phyloP scores from a whole-genome alignment of 345 rosid species.

The Schrenkiella parvula region DNA sequence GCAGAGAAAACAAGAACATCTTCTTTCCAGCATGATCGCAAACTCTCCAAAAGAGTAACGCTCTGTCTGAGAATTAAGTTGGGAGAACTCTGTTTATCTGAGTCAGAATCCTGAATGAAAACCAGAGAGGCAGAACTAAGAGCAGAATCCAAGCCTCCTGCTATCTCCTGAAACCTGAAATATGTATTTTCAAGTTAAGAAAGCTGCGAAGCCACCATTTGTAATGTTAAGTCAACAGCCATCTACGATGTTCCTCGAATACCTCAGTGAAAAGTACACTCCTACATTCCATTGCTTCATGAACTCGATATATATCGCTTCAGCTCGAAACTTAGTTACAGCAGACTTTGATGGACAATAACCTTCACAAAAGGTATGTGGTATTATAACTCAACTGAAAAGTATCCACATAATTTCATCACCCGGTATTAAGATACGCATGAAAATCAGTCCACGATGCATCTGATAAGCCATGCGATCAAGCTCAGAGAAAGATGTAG shows the following conservation, averaged over 20 bases:
- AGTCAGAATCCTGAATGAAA: constrained; percentile 49
- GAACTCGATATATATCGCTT: constrained; percentile 71
- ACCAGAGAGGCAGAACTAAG: constrained; percentile 58
- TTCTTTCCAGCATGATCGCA: constrained; percentile 91
- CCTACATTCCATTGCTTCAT: constrained; percentile 97
- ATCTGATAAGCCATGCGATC: constrained; percentile 17
- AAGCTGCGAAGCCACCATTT: background rate
- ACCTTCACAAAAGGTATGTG: constrained; percentile 66
- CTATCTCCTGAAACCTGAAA: constrained; percentile 96
- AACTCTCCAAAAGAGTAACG: constrained; percentile 67
- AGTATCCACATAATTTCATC: background rate
- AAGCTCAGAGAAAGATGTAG: constrained; percentile 5
- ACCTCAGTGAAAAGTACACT: constrained; percentile 95
- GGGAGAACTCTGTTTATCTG: constrained; percentile 38
- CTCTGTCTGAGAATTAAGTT: constrained; percentile 73
- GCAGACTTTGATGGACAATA: constrained; percentile 96
- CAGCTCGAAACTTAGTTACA: constrained; percentile 76
- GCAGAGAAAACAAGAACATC: constrained; percentile 85
- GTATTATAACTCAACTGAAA: constrained; percentile 6
- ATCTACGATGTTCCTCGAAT: constrained; percentile 22
- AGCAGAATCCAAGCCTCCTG: constrained; percentile 83
- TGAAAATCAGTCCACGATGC: constrained; percentile 3
- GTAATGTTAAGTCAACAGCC: background rate
- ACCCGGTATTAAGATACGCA: background rate
- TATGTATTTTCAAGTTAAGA: constrained; percentile 4